These are phyloP conservation scores for Corchorus capsularis DNA, from an alignment of 345 rosid genomes.

Conservation along the genomic window DNA sequence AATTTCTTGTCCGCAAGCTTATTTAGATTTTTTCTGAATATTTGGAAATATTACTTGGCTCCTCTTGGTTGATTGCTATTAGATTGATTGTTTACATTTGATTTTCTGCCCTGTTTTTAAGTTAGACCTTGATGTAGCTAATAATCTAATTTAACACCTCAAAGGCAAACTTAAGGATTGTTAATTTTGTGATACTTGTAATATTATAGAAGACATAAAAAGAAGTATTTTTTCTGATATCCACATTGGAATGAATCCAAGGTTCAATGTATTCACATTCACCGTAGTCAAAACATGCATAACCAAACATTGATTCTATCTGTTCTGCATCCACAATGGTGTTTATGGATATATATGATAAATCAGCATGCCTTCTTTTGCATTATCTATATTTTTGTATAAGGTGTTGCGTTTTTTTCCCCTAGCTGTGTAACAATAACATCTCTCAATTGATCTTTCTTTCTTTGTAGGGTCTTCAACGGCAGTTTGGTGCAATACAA, in stretches of 20 bases:
- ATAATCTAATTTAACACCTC: neutral
- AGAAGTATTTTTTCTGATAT: neutral
- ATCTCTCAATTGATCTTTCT: constrained; percentile 1
- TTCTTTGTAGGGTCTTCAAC: constrained; percentile 58
- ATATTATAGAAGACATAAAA: constrained; percentile 1
- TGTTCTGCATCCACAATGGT: neutral
- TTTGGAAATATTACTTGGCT: neutral
- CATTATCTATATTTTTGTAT: neutral
- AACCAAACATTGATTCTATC: neutral
- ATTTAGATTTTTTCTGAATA: neutral
- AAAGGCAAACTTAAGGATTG: neutral
- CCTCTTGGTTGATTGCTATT: constrained; percentile 1
- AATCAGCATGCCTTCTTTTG: neutral
- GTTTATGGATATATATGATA: neutral
- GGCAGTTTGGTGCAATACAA: constrained; percentile 67
- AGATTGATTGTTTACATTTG: neutral
- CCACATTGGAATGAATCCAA: neutral
- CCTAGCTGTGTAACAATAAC: neutral
- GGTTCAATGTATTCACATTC: neutral
- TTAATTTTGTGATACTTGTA: neutral
- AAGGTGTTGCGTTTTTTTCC: neutral
- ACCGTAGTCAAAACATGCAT: neutral
- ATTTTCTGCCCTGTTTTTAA: constrained; percentile 7
- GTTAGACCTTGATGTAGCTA: constrained; percentile 1
- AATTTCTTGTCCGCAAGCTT: constrained; percentile 9